Percentiles rank a stretch among this genome's conserved stretches.
These are phyloP conservation scores for Vinca minor DNA, from an alignment of 257 asterid genomes.

Conservation along the genomic window DNA sequence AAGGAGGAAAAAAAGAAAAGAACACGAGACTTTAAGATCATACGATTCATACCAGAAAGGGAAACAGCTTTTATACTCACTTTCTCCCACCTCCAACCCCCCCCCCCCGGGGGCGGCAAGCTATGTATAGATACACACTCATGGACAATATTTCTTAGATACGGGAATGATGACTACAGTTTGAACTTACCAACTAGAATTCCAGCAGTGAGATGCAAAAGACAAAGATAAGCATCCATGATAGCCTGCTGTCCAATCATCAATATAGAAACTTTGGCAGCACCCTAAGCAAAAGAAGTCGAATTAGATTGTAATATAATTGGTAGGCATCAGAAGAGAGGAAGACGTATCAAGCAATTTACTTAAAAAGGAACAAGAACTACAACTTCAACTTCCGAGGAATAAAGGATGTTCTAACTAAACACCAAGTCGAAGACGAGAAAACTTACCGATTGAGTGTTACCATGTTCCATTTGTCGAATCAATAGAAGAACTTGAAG, in stretches of 20 bases:
- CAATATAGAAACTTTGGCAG: conserved; percentile 93
- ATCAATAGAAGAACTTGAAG: conserved; percentile 86
- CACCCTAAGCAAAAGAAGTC: conserved; percentile 46
- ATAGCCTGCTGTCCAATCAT: conserved; percentile 98
- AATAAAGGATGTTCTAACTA: conserved; percentile 3
- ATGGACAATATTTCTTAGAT: not conserved
- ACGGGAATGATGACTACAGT: conserved; percentile 6
- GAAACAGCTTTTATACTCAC: not conserved
- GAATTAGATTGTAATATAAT: conserved; percentile 7
- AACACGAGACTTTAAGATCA: too few relatives aligned
- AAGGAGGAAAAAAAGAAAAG: too few relatives aligned
- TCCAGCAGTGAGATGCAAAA: conserved; percentile 97
- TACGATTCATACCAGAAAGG: too few relatives aligned
- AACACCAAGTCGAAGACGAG: conserved; percentile 1
- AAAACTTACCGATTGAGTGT: conserved; percentile 82
- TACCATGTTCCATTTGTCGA: conserved; percentile 96
- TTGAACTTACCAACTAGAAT: conserved; percentile 75
- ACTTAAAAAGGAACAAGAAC: conserved; percentile 1
- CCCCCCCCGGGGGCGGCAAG: too few relatives aligned
- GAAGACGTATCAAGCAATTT: not conserved
- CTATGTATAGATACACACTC: not conserved
- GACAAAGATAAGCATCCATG: conserved; percentile 96
- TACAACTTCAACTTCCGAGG: not conserved
- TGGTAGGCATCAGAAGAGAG: conserved; percentile 2
- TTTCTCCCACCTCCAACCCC: not conserved